Percentiles rank a stretch among this genome's conserved stretches.
Evolutionary conservation across 2,329 filamentous ascomycete genomes (phyloP).

Genomic region (Fusarium foetens): DNA sequence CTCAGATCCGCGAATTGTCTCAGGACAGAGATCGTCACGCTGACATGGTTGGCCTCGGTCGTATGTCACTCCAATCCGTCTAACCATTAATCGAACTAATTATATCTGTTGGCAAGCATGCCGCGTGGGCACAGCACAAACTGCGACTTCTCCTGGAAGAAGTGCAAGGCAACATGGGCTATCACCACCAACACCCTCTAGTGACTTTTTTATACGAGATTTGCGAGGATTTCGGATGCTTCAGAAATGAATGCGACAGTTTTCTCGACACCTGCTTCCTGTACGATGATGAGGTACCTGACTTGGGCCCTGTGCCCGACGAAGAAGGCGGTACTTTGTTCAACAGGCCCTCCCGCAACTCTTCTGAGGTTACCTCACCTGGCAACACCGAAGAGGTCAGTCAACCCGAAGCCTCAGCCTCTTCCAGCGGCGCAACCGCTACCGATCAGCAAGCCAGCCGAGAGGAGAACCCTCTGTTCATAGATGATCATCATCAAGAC

Average conservation of each 20-base stretch:
- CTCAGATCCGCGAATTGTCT: not conserved
- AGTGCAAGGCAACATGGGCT: too few species aligned
- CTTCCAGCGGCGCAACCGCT: fast-evolving
- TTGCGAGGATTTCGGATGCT: too few species aligned
- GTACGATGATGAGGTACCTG: fast-evolving
- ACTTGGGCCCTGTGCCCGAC: not conserved
- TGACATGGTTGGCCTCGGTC: not conserved
- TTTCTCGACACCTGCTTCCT: not conserved
- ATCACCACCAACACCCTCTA: too few species aligned
- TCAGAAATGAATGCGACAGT: fast-evolving
- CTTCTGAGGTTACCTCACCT: not conserved
- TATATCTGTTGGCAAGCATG: too few species aligned
- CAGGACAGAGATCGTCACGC: not conserved
- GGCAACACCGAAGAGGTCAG: not conserved
- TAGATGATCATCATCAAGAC: not conserved
- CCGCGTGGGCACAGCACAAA: too few species aligned
- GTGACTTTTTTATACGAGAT: too few species aligned
- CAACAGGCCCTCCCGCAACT: not conserved
- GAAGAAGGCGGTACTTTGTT: not conserved
- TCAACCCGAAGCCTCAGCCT: fast-evolving
- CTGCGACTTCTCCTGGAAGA: too few species aligned
- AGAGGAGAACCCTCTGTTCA: not conserved
- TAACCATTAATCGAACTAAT: not conserved
- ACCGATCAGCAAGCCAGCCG: not conserved
- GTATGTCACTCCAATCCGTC: not conserved